phyloP scores from a whole-genome alignment of 352 stramenopile species.

The Phytophthora fragariaefolia region DNA sequence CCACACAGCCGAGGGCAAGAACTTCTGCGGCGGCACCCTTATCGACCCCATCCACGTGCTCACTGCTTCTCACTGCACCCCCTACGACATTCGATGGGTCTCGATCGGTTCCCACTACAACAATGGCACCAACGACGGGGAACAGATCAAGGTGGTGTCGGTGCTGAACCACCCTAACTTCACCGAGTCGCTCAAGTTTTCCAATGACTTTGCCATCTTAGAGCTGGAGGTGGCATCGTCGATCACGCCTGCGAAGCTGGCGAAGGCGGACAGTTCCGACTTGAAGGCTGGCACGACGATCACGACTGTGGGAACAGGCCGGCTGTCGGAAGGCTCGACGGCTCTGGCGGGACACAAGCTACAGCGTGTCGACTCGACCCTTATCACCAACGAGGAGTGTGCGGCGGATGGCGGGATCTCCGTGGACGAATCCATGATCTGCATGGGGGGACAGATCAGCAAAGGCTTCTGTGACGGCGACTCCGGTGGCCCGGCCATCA shows the following conservation, averaged over 20 bases:
- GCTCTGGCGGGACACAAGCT: constrained; percentile 32
- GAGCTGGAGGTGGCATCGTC: constrained; percentile 47
- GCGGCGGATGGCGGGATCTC: constrained; percentile 25
- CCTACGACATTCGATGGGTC: constrained; percentile 47
- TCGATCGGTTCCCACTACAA: constrained; percentile 65
- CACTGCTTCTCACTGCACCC: constrained; percentile 54
- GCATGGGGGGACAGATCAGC: constrained; percentile 50
- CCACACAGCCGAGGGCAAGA: constrained; percentile 31
- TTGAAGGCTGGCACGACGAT: constrained; percentile 37
- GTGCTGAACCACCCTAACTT: constrained; percentile 61
- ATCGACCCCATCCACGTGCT: constrained; percentile 54
- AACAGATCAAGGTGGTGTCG: constrained; percentile 55
- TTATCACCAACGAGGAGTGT: constrained; percentile 53
- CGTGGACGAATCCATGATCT: constrained; percentile 62
- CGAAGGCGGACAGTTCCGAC: constrained; percentile 32
- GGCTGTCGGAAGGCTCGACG: constrained; percentile 26
- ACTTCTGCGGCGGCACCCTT: constrained; percentile 46
- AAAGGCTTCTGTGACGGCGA: constrained; percentile 66
- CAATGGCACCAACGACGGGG: constrained; percentile 48
- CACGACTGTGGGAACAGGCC: constrained; percentile 34
- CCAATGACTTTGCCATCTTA: constrained; percentile 67
- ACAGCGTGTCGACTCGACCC: constrained; percentile 44
- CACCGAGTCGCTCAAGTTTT: constrained; percentile 25
- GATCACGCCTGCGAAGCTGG: constrained; percentile 44
- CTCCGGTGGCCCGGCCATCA: constrained; percentile 58